phyloP scores from a whole-genome alignment of 2,329 filamentous ascomycete species.

The Pestalotiopsis sp. region DNA sequence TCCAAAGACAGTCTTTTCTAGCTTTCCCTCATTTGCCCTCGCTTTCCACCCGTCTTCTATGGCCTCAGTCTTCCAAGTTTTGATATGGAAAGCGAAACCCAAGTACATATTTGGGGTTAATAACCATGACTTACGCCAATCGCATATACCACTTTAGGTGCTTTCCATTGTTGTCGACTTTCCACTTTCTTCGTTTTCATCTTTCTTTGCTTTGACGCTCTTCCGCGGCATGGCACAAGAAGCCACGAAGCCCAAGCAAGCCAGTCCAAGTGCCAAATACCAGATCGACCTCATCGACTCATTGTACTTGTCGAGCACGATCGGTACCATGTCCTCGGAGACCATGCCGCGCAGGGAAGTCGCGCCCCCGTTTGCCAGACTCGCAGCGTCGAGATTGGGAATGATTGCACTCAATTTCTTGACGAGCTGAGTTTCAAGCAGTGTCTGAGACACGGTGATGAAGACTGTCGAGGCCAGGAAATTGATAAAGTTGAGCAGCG shows the following conservation, averaged over 20 bases:
- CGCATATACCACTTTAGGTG: background rate
- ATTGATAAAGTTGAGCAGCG: background rate
- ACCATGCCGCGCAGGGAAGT: background rate
- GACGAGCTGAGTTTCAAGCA: background rate
- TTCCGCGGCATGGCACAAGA: background rate
- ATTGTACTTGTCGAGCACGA: conserved; percentile 2
- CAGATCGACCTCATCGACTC: background rate
- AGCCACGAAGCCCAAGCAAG: background rate
- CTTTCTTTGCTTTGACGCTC: background rate
- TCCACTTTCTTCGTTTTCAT: background rate
- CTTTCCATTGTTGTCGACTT: background rate
- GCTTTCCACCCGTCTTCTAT: too few relatives aligned
- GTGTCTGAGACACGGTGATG: background rate
- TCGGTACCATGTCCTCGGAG: background rate
- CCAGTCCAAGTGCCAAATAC: background rate
- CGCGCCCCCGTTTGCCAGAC: background rate
- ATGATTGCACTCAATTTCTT: background rate
- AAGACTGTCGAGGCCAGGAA: conserved; percentile 3
- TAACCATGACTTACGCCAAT: background rate
- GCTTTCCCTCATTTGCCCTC: too few relatives aligned
- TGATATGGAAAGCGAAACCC: background rate
- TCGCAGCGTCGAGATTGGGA: background rate
- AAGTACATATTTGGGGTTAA: background rate
- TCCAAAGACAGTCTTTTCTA: too few relatives aligned
- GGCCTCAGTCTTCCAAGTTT: background rate